Base-by-base conservation (phyloP, 768 basidiomycete species). In the Auriscalpium orientale region DNA sequence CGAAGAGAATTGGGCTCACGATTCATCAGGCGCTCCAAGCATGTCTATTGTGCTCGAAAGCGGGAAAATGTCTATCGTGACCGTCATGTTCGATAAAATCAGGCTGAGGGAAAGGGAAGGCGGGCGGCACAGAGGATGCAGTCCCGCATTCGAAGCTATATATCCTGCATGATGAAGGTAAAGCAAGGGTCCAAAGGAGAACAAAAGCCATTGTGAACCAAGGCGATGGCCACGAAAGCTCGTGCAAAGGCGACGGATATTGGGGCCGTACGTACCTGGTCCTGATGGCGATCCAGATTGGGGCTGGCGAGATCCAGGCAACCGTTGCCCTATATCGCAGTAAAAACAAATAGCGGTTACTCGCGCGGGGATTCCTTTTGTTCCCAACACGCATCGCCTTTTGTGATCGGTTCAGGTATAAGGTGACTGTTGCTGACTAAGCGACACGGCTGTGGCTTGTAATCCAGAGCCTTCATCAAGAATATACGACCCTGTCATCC, bases 41-140 rank as follows among this genome's bases (percentile, higher is more conserved):
- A 92, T 82, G 64, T 85, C 79, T 61, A 92, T 69, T 34, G 76
- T 70, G 49, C 75, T 63, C 40, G 81, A 72, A 54, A 76, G 73
- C 0, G 89, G 85, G 34, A 80, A 70, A 58, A 92, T 85, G 52
- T 79, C 72, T 56, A 92, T 66, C 49, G 80, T 74, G 63, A 91
- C 72, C 43, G 87, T 76, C 89, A 91, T 91, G 62, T 46, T 48
- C 46, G 21, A 22, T n/a, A 46, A 8, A 49, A 40, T 35, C 53
- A 53, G 36, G 20, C 3, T 43, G 40, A 43, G 40, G 28, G 7
- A 28, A 3, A 28, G 28, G 40, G 40, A 3, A 18, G 7, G 40
- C 3, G 40, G 18, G 18, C 15, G 40, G 40, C 40, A 43, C 40
- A 18, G 18, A 15, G 4, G 40, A 43, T 18, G 40, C 18, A 43